phyloP scores from a whole-genome alignment of 1,284 basidiomycete genomes.

The Nidula niveotomentosa region DNA sequence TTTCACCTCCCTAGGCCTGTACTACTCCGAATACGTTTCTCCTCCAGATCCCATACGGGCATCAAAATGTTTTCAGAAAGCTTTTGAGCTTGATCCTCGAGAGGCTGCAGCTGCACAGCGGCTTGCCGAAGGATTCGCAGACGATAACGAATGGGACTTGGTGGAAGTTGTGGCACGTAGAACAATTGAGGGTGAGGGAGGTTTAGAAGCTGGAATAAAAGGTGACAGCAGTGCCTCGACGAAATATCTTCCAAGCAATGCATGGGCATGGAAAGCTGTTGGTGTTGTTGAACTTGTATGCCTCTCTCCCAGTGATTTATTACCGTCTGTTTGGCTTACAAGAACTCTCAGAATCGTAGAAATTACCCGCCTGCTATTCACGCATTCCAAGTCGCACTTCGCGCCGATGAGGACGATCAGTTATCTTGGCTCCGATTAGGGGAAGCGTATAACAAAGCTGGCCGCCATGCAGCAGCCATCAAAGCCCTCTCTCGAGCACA shows the following conservation, averaged over 20 bases:
- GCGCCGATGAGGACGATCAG: conserved; percentile 78
- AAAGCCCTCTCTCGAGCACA: conserved; percentile 83
- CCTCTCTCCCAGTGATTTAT: conserved; percentile 6
- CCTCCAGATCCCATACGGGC: conserved; percentile 86
- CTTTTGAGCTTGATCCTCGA: conserved; percentile 93
- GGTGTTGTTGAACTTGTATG: conserved; percentile 91
- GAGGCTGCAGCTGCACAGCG: conserved; percentile 85
- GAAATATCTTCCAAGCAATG: conserved; percentile 75
- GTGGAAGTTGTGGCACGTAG: conserved; percentile 92
- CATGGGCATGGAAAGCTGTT: conserved; percentile 99
- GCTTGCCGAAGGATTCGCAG: conserved; percentile 89
- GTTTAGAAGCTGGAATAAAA: conserved; percentile 61
- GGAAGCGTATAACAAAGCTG: conserved; percentile 88
- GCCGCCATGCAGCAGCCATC: conserved; percentile 86
- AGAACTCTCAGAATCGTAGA: conserved; percentile 58
- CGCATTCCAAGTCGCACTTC: conserved; percentile 86
- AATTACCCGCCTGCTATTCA: conserved; percentile 81
- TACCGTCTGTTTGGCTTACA: conserved; percentile 7
- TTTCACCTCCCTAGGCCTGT: conserved; percentile 92
- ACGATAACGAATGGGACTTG: conserved; percentile 94
- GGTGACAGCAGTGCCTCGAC: conserved; percentile 41
- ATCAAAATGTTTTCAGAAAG: conserved; percentile 97
- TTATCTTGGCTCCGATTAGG: conserved; percentile 89
- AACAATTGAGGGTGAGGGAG: conserved; percentile 92
- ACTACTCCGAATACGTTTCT: conserved; percentile 73